Evolutionary conservation across 169 alveolate genomes (phyloP).

Genomic region (Plasmodium relictum): DNA sequence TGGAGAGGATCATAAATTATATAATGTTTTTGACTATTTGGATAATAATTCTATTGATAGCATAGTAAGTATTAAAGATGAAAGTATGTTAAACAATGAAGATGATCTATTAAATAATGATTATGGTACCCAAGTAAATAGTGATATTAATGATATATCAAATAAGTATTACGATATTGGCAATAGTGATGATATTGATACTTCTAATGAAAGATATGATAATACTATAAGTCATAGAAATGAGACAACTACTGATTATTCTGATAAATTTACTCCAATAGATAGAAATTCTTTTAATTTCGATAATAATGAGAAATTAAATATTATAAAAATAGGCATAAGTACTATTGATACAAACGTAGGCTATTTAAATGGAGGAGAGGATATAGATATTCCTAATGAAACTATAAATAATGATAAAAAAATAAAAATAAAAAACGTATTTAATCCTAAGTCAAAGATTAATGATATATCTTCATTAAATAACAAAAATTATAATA

Average conservation of each 20-base stretch:
- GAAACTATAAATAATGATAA: constrained; percentile 17
- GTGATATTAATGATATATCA: background rate
- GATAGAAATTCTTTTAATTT: background rate
- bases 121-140: background rate
- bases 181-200: background rate
- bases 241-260: constrained; percentile 5
- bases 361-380: background rate
- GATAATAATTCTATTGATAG: background rate
- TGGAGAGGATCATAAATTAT: background rate
- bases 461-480: background rate
- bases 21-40: background rate
- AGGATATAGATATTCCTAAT: background rate
- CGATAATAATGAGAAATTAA: background rate
- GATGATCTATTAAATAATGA: background rate
- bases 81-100: background rate
- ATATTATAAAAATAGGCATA: background rate
- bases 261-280: background rate
- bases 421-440: constrained; percentile 44
- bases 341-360: background rate
- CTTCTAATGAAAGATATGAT: background rate
- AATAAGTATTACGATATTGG: background rate
- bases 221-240: background rate
- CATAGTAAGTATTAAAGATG: background rate
- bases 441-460: constrained; percentile 17
- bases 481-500: constrained; percentile 1